Conservation (phyloP, 169 alveolate species). For the Eimeria maxima region DNA sequence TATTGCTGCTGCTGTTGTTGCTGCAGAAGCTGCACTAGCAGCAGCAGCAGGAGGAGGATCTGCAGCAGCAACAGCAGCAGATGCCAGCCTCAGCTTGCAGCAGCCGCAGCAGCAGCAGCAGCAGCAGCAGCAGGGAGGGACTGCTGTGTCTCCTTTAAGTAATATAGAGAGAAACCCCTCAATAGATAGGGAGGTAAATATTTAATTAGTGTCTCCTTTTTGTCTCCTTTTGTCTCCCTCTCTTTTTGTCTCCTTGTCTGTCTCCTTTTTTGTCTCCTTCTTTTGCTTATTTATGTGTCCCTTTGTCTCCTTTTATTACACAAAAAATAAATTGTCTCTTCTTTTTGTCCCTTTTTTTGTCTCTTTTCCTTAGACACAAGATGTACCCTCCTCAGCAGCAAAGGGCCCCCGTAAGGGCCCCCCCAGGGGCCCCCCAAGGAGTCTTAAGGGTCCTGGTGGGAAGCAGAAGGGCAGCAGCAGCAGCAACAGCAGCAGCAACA, state of each 20-base stretch:
- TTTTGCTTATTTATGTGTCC: background rate
- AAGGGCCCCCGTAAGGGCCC: background rate
- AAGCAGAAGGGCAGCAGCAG: too few species aligned
- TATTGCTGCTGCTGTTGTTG: background rate
- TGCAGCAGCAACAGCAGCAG: background rate
- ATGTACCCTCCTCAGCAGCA: background rate
- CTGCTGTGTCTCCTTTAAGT: too few species aligned
- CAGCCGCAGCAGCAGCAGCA: too few species aligned
- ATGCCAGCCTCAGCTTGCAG: too few species aligned
- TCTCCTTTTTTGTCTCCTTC: background rate
- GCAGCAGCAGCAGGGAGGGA: too few species aligned
- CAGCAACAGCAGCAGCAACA: too few species aligned
- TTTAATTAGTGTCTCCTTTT: too few species aligned
- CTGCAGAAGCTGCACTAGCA: background rate
- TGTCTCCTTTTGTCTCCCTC: too few species aligned
- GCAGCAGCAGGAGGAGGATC: background rate
- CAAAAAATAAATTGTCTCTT: background rate
- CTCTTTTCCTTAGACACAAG: background rate
- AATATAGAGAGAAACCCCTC: too few species aligned
- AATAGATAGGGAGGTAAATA: too few species aligned
- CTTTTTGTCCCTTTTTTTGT: background rate
- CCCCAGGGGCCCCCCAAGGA: background rate
- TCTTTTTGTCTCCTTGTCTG: too few species aligned
- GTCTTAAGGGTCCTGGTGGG: too few species aligned
- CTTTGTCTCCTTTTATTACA: background rate